Evolutionary conservation across 345 rosid genomes (phyloP).

Genomic region (Bruguiera parviflora): DNA sequence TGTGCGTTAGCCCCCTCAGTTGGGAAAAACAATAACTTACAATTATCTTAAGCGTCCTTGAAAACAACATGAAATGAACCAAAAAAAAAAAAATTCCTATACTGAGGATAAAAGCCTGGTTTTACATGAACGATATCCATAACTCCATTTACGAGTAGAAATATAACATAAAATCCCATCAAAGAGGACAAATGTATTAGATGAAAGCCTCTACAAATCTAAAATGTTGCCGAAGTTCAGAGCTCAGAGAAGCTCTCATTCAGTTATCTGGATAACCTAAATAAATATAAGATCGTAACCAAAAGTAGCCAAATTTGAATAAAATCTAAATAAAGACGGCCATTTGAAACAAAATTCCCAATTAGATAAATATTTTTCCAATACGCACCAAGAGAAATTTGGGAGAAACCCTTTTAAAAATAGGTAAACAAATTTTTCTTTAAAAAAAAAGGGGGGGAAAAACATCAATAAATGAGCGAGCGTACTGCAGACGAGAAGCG

Average conservation of each 20-base stretch:
- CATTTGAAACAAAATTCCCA: neutral
- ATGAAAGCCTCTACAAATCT: too few species aligned
- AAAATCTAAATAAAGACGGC: neutral
- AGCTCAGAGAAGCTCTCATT: too few species aligned
- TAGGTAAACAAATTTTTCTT: too few species aligned
- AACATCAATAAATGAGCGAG: neutral
- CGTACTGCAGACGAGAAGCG: slow-evolving; percentile 74
- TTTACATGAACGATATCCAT: neutral
- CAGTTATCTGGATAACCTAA: too few species aligned
- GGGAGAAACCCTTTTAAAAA: too few species aligned
- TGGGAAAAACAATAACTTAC: too few species aligned
- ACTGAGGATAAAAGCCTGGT: neutral
- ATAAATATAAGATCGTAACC: too few species aligned
- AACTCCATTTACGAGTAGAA: too few species aligned
- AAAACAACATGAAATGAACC: neutral
- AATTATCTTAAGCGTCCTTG: neutral
- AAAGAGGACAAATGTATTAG: too few species aligned
- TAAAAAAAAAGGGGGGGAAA: neutral
- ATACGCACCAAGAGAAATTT: too few species aligned
- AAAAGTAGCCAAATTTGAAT: neutral
- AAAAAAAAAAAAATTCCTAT: neutral
- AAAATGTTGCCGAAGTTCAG: too few species aligned
- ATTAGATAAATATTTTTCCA: neutral
- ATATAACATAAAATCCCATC: too few species aligned
- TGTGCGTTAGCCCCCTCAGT: neutral